Evolutionary conservation across 257 asterid genomes (phyloP).

Genomic region (Solanum habrochaites): DNA sequence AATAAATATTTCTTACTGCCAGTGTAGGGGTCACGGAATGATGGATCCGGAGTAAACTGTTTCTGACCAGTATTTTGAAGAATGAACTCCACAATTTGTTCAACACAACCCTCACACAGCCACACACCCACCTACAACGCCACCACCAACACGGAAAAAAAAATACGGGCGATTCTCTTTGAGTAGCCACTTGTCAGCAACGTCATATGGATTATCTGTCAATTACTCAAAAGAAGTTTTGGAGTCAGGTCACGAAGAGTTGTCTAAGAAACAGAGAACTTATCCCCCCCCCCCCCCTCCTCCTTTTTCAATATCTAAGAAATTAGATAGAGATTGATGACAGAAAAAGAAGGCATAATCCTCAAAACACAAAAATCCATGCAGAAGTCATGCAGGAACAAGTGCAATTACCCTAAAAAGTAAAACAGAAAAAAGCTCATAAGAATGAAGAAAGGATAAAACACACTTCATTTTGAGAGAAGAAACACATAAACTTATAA

Average conservation of each 20-base stretch:
- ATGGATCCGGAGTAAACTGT: conserved; percentile 65
- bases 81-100: conserved; percentile 89
- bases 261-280: not conserved
- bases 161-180: conserved; percentile 87
- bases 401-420: not conserved
- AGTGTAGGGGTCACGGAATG: conserved; percentile 84
- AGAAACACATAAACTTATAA: not conserved
- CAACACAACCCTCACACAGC: too few species aligned
- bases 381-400: not conserved
- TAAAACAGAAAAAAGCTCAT: not conserved
- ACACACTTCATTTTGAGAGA: not conserved
- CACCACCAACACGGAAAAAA: too few species aligned
- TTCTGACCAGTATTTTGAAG: conserved; percentile 75
- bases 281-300: not conserved
- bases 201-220: conserved; percentile 82
- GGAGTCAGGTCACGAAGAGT: not conserved
- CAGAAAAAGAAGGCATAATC: not conserved
- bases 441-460: not conserved
- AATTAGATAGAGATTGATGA: not conserved
- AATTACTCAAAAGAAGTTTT: conserved; percentile 7
- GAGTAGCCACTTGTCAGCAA: conserved; percentile 94
- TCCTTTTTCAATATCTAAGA: not conserved
- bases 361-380: not conserved
- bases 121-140: too few species aligned
- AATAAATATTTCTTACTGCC: conserved; percentile 53